Base-by-base conservation (phyloP, 345 rosid species). In the Punica granatum region DNA sequence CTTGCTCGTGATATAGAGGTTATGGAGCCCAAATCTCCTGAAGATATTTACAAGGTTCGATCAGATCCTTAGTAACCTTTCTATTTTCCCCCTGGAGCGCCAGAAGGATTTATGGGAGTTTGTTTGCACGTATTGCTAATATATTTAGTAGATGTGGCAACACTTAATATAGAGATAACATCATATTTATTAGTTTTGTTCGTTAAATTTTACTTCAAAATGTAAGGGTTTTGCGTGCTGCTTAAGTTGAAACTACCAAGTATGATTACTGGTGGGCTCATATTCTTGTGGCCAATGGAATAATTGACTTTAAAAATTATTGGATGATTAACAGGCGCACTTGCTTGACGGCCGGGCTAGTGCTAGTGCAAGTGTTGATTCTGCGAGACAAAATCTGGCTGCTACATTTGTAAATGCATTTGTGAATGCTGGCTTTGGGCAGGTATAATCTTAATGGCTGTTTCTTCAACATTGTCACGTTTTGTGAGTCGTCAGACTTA, bases 1-100 rank as follows among this genome's bases (percentile, higher is more conserved):
- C 98, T 95, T 76, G 97, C 98, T 70, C 92, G 96, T 65, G 99
- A 95, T 86, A 86, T 95, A 36, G 98, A 95, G 85, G 99, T 95
- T 78, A 88, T 95, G 98, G 99, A 95, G 80, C 85, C 98, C 65
- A 95, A 89, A 74, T 85, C 96, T 43, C 98, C 96, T 65, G 98
- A 95, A 79, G 97, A 95, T 67, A 85, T 95, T 72, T 95, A 92
- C 69, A 95, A 94, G 98, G 99, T 94, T 39, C 48, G 74, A 68
- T 77, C 49, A 10, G 60, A 36, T 39, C 61, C 13, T 56, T 56
- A 26, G 18, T 13, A 7, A 13, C 34, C 5, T 32, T 39, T 56
- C 23, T 41, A 23, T 39, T 16, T 48, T 43, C 37, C 10, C 19
- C 19, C 53, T 46, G 53, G 23, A 14, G 16, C 67, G 44, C 33